Percentiles rank a stretch among this genome's conserved stretches.
These are phyloP conservation scores for Acanthamoeba lenticulata DNA, from an alignment of 208 protist species.

Conservation along the genomic window DNA sequence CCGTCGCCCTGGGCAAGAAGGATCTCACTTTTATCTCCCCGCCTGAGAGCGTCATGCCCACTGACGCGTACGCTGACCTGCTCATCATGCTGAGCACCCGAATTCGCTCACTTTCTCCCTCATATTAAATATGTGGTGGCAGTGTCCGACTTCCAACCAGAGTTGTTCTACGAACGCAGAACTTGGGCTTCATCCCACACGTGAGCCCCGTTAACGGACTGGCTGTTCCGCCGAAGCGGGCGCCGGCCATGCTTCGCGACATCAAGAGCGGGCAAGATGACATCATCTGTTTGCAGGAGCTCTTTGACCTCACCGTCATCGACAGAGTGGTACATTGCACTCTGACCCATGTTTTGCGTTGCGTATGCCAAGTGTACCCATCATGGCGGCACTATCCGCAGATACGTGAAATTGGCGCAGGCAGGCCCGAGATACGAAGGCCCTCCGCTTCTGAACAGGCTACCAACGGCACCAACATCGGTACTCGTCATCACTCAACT, in stretches of 20 bases:
- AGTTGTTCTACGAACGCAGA: background rate
- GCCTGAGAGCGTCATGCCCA: background rate
- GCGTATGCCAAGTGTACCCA: too few relatives aligned
- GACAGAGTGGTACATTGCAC: background rate
- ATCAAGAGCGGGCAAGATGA: background rate
- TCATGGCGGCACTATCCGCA: background rate
- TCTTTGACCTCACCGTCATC: background rate
- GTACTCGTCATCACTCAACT: background rate
- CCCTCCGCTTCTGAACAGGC: background rate
- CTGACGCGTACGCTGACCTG: background rate
- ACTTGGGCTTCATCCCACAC: conserved; percentile 23
- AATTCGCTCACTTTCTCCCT: background rate
- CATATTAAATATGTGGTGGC: background rate
- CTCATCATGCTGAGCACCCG: background rate
- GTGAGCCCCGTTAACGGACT: conserved; percentile 17
- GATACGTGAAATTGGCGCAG: background rate
- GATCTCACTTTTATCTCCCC: conserved; percentile 15
- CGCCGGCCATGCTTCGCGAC: background rate
- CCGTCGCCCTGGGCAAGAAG: conserved; percentile 4
- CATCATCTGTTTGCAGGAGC: conserved; percentile 13
- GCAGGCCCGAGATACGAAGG: background rate
- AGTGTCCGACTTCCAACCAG: background rate
- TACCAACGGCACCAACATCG: background rate
- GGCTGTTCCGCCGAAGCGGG: background rate
- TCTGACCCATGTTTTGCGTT: too few relatives aligned